These are phyloP conservation scores for Kluyveromyces aestuarii DNA, from an alignment of 805 yeast species.

Conservation along the genomic window DNA sequence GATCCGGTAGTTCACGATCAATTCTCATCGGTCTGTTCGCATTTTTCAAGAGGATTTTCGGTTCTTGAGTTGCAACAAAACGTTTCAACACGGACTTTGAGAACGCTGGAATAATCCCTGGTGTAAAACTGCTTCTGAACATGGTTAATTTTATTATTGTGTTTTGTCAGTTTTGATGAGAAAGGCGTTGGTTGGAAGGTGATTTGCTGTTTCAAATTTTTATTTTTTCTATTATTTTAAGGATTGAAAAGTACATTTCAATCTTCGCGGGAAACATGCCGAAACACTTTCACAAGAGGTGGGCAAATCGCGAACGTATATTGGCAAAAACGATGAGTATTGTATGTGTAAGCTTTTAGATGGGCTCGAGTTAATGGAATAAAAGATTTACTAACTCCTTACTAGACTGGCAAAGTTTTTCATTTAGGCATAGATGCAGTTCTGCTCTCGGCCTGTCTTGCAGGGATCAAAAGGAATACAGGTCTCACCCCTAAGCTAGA, in stretches of 20 bases:
- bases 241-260: background rate
- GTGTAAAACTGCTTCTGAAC: background rate
- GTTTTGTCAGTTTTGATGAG: no score
- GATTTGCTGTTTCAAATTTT: background rate
- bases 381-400: conserved; percentile 1
- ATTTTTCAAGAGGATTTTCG: conserved; percentile 13
- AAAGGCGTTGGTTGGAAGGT: background rate
- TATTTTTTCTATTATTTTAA: background rate
- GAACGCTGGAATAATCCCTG: background rate
- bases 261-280: no score
- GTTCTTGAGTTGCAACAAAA: conserved; percentile 1
- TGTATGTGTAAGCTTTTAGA: background rate
- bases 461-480: conserved; percentile 65
- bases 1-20: conserved; percentile 78
- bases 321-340: background rate
- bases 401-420: conserved; percentile 42
- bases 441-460: conserved; percentile 55
- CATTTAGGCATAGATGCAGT: conserved; percentile 54
- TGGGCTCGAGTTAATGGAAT: background rate
- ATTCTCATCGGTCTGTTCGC: conserved; percentile 44
- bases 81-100: background rate
- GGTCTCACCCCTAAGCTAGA: conserved; percentile 56
- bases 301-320: background rate
- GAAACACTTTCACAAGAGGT: no score
- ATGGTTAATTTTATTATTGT: background rate